Conservation (phyloP, 192 early-diverging fungal species). For the Entomortierella chlamydospora region DNA sequence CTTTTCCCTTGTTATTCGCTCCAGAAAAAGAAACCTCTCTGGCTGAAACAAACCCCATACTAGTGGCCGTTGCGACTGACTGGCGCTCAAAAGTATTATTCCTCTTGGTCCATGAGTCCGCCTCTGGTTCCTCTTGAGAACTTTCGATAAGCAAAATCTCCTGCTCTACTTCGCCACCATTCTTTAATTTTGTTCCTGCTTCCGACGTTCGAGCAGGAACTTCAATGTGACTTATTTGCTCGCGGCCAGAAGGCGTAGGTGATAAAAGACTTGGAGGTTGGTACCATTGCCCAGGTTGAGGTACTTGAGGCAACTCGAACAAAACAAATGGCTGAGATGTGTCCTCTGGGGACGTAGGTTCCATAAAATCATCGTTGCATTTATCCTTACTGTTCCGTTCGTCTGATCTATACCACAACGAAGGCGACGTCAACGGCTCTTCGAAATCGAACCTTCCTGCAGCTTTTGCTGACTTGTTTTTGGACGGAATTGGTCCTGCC, state of each 20-base stretch:
- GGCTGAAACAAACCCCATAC: constrained; percentile 4
- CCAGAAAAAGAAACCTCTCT: background rate
- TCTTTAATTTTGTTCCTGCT: background rate
- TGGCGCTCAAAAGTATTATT: background rate
- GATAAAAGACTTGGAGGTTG: background rate
- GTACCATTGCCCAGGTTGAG: constrained; percentile 17
- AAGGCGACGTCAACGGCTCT: background rate
- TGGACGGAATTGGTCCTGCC: background rate
- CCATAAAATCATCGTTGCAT: background rate
- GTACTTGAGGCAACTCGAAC: constrained; percentile 12
- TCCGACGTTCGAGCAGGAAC: background rate
- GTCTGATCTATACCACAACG: constrained; percentile 10
- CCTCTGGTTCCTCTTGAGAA: constrained; percentile 10
- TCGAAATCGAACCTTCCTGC: constrained; percentile 6
- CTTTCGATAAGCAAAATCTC: constrained; percentile 27
- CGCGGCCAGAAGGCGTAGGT: background rate
- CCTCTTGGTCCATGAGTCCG: background rate
- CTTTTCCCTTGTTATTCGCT: background rate
- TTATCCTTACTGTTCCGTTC: background rate
- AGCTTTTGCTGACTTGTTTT: background rate
- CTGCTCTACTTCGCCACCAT: background rate
- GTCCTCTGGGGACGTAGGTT: background rate
- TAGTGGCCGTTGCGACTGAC: background rate
- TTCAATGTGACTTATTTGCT: background rate
- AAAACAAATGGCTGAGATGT: background rate